Percentiles rank a stretch among this genome's conserved stretches.
phyloP scores from a whole-genome alignment of 2,329 filamentous ascomycete species.

The Cryphonectria nitschkei region DNA sequence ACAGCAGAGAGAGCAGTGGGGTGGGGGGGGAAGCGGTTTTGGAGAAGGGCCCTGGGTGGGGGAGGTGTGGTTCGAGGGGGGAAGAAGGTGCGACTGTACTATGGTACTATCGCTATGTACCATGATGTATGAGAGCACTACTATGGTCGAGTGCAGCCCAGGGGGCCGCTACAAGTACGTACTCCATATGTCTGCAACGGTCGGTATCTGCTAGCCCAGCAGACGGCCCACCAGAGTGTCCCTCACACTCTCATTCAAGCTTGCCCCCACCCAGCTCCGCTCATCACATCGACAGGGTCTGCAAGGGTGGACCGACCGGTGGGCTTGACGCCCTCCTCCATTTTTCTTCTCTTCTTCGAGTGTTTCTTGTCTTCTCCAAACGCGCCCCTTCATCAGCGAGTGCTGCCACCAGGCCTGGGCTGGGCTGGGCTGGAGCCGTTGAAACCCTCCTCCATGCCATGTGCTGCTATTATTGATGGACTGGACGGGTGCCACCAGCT shows the following conservation, averaged over 20 bases:
- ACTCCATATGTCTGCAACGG: conserved; percentile 5
- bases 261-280: conserved; percentile 1
- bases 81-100: not conserved
- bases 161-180: not conserved
- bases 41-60: too few species aligned
- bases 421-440: not conserved
- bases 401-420: not conserved
- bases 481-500: not conserved
- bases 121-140: not conserved
- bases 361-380: conserved; percentile 30
- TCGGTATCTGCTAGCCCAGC: conserved; percentile 3
- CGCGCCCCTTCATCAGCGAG: conserved; percentile 26
- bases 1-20: too few species aligned
- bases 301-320: conserved; percentile 10
- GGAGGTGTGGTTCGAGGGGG: too few species aligned
- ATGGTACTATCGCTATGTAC: not conserved
- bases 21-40: too few species aligned
- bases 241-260: not conserved
- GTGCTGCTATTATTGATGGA: not conserved
- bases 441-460: not conserved
- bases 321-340: conserved; percentile 21
- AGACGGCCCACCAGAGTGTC: not conserved
- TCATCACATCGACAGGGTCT: conserved; percentile 10
- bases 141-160: not conserved
- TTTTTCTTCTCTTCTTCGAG: conserved; percentile 8